These are phyloP conservation scores for Ogataea philodendri DNA, from an alignment of 805 yeast species.

Conservation along the genomic window DNA sequence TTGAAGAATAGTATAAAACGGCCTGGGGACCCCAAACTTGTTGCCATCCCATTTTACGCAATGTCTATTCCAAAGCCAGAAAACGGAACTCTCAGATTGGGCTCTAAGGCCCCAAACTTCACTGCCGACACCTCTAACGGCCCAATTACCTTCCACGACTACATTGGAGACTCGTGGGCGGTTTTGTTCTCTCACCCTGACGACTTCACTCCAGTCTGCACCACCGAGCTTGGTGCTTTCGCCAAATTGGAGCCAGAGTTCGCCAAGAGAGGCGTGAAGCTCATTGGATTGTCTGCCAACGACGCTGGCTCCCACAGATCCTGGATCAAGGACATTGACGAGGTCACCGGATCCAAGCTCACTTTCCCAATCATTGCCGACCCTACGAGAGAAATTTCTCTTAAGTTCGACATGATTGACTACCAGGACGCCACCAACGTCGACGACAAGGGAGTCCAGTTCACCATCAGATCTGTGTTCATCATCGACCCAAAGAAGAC, in stretches of 20 bases:
- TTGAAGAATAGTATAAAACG: conserved; percentile 6
- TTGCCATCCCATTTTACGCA: conserved; percentile 4
- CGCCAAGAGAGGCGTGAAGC: conserved; percentile 58
- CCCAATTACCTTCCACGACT: conserved; percentile 60
- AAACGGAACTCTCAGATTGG: conserved; percentile 44
- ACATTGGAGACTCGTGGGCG: conserved; percentile 60
- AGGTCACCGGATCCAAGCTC: conserved; percentile 56
- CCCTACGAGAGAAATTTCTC: conserved; percentile 57
- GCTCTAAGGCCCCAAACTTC: conserved; percentile 70
- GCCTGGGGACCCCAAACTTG: conserved; percentile 1
- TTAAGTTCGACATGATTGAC: conserved; percentile 67
- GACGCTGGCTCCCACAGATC: conserved; percentile 56
- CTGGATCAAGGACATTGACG: conserved; percentile 74
- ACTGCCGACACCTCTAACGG: conserved; percentile 62
- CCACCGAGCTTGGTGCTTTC: conserved; percentile 76
- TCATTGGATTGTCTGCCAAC: conserved; percentile 69
- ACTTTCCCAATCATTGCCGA: conserved; percentile 71
- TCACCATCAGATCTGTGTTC: conserved; percentile 70
- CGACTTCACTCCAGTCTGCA: conserved; percentile 77
- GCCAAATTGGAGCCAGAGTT: conserved; percentile 71
- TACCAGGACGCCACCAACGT: conserved; percentile 66
- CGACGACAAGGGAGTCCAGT: conserved; percentile 60
- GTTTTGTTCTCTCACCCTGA: conserved; percentile 75
- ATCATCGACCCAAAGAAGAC: conserved; percentile 67
- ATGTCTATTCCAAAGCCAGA: conserved; percentile 43